Percentiles rank a stretch among this genome's conserved stretches.
Evolutionary conservation across 176 grass and related monocot species (phyloP).

Genomic region (Cenchrus americanus): DNA sequence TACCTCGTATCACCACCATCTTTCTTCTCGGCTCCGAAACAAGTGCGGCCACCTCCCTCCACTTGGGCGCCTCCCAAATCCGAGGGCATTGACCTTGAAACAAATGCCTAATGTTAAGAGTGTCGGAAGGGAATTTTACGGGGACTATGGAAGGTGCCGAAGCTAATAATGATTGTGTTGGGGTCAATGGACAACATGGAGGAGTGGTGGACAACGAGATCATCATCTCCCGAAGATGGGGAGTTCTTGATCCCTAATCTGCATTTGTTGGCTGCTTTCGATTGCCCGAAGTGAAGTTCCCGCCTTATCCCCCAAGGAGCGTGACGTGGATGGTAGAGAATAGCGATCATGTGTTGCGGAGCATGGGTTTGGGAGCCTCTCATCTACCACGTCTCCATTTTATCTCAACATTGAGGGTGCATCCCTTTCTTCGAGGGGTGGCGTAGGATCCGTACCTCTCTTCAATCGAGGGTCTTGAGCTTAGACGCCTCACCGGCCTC

Average conservation of each 20-base stretch:
- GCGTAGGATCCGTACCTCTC: not conserved
- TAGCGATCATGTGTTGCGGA: not conserved
- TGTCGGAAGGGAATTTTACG: not conserved
- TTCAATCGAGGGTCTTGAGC: accelerated
- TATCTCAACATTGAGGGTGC: accelerated
- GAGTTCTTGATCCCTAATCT: too few relatives aligned
- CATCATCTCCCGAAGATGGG: not conserved
- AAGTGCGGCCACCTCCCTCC: not conserved
- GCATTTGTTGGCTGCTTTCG: too few relatives aligned
- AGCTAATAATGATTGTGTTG: not conserved
- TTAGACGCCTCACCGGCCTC: accelerated
- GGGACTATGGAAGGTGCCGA: not conserved
- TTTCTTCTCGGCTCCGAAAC: accelerated
- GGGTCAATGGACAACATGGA: accelerated
- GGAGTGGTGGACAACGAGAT: too few relatives aligned
- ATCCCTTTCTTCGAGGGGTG: not conserved
- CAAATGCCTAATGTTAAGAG: not conserved
- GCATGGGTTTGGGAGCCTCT: not conserved
- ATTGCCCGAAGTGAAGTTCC: too few relatives aligned
- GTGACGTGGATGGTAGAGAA: not conserved
- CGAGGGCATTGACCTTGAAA: accelerated
- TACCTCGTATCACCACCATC: not conserved
- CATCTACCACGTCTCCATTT: not conserved
- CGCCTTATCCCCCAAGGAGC: not conserved
- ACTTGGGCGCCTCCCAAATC: slow-evolving; percentile 14